Evolutionary conservation across 176 grass and related monocot genomes (phyloP).

Genomic region (Triticum monococcum): DNA sequence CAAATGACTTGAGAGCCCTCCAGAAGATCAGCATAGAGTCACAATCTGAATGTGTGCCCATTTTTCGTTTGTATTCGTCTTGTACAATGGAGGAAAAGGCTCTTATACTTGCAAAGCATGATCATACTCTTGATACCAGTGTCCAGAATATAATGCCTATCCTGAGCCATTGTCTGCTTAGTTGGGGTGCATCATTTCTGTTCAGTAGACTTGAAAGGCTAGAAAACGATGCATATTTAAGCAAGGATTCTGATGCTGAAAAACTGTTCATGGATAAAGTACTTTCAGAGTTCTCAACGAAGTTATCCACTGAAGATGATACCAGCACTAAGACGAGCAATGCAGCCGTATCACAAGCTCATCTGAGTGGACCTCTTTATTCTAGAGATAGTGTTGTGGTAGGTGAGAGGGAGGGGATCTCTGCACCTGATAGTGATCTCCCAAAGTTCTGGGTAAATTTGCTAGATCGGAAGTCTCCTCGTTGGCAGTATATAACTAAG

Average conservation of each 20-base stretch:
- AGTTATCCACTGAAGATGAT: conserved; percentile 44
- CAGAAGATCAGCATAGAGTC: conserved; percentile 76
- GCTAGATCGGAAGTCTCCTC: conserved; percentile 57
- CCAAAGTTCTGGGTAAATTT: conserved; percentile 77
- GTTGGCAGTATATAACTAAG: conserved; percentile 70
- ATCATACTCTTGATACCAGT: conserved; percentile 58
- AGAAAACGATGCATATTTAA: conserved; percentile 40
- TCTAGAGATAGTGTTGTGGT: conserved; percentile 51
- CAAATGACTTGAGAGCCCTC: conserved; percentile 73
- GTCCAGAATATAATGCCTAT: conserved; percentile 58
- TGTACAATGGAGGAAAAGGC: conserved; percentile 85
- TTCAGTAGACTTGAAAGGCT: conserved; percentile 64
- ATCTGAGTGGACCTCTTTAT: conserved; percentile 59
- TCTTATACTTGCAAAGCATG: conserved; percentile 75
- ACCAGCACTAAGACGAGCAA: conserved; percentile 7
- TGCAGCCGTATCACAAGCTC: conserved; percentile 49
- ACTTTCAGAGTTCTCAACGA: conserved; percentile 40
- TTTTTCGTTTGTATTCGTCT: conserved; percentile 84
- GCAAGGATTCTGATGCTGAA: conserved; percentile 31
- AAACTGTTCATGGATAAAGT: conserved; percentile 49
- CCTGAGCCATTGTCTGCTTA: conserved; percentile 71
- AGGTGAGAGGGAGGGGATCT: conserved; percentile 68
- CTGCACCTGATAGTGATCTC: conserved; percentile 67
- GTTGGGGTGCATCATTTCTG: conserved; percentile 77
- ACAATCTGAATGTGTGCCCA: conserved; percentile 35